These are phyloP conservation scores for Alternaria triticina DNA, from an alignment of 2,329 filamentous ascomycete species.

Conservation along the genomic window DNA sequence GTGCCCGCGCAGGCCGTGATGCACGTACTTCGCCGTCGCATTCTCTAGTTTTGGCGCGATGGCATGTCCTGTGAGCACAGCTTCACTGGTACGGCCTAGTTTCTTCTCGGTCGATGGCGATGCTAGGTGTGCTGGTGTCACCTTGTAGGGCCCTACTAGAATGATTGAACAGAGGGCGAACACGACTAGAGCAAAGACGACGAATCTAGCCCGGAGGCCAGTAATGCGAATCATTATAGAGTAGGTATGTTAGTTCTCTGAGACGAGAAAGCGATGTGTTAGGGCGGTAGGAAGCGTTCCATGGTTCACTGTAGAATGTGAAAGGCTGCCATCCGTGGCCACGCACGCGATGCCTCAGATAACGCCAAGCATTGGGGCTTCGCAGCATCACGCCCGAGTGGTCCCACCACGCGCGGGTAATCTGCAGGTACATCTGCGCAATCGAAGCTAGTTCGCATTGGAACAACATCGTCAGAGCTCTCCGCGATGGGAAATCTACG, in stretches of 20 bases:
- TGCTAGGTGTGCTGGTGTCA: constrained; percentile 38
- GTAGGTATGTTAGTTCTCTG: background rate
- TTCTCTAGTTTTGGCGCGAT: constrained; percentile 85
- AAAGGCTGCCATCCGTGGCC: constrained; percentile 2
- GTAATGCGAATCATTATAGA: constrained; percentile 37
- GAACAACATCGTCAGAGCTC: constrained; percentile 2
- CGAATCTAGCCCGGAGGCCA: constrained; percentile 44
- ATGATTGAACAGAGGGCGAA: constrained; percentile 64
- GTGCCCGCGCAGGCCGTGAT: constrained; percentile 12
- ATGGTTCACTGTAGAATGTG: constrained; percentile 3
- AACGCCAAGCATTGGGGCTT: constrained; percentile 18
- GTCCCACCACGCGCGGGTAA: constrained; percentile 12
- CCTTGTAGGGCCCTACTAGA: constrained; percentile 65
- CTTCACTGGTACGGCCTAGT: constrained; percentile 28
- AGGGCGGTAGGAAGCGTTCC: background rate
- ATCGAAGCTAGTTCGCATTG: constrained; percentile 9
- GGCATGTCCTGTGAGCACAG: constrained; percentile 66
- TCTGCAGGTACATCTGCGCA: constrained; percentile 11
- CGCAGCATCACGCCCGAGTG: constrained; percentile 10
- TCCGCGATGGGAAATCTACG: background rate
- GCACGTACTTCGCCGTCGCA: constrained; percentile 70
- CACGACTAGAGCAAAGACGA: constrained; percentile 58
- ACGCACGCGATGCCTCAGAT: constrained; percentile 16
- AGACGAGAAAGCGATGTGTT: background rate
- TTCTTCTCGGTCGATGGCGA: constrained; percentile 21